phyloP scores from a whole-genome alignment of 1,139 yeast species.

The Scheffersomyces cryptocercus region DNA sequence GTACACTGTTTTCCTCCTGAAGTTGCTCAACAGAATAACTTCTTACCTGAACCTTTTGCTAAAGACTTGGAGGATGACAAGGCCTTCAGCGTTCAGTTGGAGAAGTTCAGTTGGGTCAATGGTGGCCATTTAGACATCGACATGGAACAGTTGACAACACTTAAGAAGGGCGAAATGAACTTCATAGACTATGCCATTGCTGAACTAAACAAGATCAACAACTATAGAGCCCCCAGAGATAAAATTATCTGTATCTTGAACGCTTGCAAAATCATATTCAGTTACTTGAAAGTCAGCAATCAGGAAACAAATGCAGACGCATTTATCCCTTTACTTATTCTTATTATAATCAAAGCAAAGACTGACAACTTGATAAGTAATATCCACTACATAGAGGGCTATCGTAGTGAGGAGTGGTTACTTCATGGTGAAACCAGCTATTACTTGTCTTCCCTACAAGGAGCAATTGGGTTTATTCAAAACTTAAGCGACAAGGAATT shows the following conservation, averaged over 20 bases:
- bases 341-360: constrained; percentile 71
- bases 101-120: constrained; percentile 71
- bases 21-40: constrained; percentile 45
- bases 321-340: constrained; percentile 83
- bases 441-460: constrained; percentile 82
- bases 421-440: constrained; percentile 83
- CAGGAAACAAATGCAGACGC: constrained; percentile 86
- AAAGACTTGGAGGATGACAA: constrained; percentile 67
- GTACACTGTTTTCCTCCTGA: constrained; percentile 80
- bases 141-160: constrained; percentile 27
- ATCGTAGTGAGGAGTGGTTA: constrained; percentile 71
- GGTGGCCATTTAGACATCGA: constrained; percentile 82
- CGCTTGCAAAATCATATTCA: constrained; percentile 90
- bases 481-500: constrained; percentile 58
- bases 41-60: constrained; percentile 31
- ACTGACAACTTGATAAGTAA: constrained; percentile 70
- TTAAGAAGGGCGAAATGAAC: constrained; percentile 33
- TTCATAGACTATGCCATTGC: constrained; percentile 71
- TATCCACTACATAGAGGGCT: constrained; percentile 80
- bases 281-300: constrained; percentile 71
- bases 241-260: constrained; percentile 89
- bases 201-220: constrained; percentile 75
- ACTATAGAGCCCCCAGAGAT: constrained; percentile 91
- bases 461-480: constrained; percentile 77
- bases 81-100: constrained; percentile 55